Conservation (phyloP, 768 basidiomycete species). For the Boletellus sp. region DNA sequence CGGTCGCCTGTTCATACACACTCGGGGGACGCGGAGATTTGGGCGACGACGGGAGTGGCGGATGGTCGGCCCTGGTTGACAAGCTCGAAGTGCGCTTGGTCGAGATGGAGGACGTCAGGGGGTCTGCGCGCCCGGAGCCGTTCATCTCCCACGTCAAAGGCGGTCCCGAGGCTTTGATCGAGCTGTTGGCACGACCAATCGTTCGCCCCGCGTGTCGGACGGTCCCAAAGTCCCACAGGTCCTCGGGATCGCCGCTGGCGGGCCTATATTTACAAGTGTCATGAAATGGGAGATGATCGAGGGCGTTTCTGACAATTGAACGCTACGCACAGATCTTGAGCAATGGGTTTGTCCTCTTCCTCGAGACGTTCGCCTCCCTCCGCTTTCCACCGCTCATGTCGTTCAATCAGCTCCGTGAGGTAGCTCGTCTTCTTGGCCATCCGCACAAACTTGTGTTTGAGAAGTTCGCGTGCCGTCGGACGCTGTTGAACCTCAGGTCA, state of each 20-base stretch:
- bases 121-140: constrained; percentile 40
- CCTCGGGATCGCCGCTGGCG: constrained; percentile 61
- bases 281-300: neutral
- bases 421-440: constrained; percentile 95
- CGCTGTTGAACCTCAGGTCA: constrained; percentile 49
- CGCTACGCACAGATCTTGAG: constrained; percentile 59
- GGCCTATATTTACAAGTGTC: constrained; percentile 35
- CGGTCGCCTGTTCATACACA: constrained; percentile 60
- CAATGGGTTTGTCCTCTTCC: constrained; percentile 62
- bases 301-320: neutral
- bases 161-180: constrained; percentile 58
- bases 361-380: constrained; percentile 78
- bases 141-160: constrained; percentile 82
- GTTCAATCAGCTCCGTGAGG: constrained; percentile 92
- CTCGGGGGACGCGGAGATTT: constrained; percentile 33
- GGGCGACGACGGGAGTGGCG: constrained; percentile 49
- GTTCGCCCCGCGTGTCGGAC: constrained; percentile 75
- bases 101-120: constrained; percentile 36
- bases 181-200: constrained; percentile 59
- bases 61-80: constrained; percentile 57
- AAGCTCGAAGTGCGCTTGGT: constrained; percentile 35
- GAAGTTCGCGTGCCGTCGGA: constrained; percentile 88
- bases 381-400: constrained; percentile 89
- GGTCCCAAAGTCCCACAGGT: constrained; percentile 98
- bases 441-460: constrained; percentile 94